These are phyloP conservation scores for Eutrema japonicum DNA, from an alignment of 345 rosid species.

Conservation along the genomic window DNA sequence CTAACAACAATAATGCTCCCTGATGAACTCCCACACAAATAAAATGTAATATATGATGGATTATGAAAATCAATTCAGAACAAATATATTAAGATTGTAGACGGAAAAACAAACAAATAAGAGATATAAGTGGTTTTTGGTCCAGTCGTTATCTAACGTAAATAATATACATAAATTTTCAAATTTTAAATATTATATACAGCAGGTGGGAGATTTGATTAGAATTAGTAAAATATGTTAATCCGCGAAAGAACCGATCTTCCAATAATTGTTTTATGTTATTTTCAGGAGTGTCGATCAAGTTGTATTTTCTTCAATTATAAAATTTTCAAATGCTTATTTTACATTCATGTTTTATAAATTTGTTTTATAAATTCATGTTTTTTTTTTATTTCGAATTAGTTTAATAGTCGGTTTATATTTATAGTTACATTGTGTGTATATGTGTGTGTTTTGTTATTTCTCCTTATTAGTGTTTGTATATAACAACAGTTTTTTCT, in stretches of 20 bases:
- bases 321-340: too few species aligned
- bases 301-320: conserved; percentile 36
- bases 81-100: neutral
- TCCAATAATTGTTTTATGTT: conserved; percentile 30
- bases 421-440: too few species aligned
- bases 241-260: conserved; percentile 36
- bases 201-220: conserved; percentile 37
- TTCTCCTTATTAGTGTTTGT: too few species aligned
- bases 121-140: neutral
- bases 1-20: neutral
- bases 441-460: too few species aligned
- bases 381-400: too few species aligned
- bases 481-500: too few species aligned
- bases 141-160: neutral
- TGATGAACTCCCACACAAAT: neutral
- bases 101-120: too few species aligned
- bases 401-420: too few species aligned
- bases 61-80: neutral
- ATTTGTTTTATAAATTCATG: too few species aligned
- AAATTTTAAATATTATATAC: neutral
- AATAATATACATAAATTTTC: neutral
- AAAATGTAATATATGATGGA: neutral
- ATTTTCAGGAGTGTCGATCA: conserved; percentile 30
- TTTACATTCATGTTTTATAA: too few species aligned
- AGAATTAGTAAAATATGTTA: conserved; percentile 2